These are phyloP conservation scores for Russula dissimulans DNA, from an alignment of 768 basidiomycete species.

Conservation along the genomic window DNA sequence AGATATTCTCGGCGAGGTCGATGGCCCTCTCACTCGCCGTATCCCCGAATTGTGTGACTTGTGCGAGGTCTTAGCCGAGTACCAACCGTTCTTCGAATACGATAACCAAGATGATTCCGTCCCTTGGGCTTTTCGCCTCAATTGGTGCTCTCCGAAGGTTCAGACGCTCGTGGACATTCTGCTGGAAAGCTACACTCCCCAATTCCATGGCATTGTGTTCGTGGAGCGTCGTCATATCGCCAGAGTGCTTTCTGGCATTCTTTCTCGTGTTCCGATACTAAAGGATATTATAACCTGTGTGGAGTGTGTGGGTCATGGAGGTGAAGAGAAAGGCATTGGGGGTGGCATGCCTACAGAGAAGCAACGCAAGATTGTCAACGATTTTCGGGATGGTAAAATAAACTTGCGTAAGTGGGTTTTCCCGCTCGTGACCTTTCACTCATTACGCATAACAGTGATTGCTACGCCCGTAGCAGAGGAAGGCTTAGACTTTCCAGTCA, in stretches of 20 bases:
- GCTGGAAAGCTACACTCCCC: conserved; percentile 38
- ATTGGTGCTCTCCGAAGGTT: conserved; percentile 71
- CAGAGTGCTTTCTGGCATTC: conserved; percentile 51
- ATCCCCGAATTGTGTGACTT: conserved; percentile 29
- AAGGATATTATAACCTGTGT: conserved; percentile 48
- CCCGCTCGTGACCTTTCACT: background rate
- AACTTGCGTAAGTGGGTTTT: conserved; percentile 52
- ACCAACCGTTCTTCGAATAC: conserved; percentile 32
- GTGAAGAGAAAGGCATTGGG: conserved; percentile 30
- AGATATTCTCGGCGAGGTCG: background rate
- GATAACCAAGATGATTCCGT: conserved; percentile 35
- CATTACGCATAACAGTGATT: conserved; percentile 39
- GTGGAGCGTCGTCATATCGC: conserved; percentile 82
- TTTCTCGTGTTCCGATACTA: conserved; percentile 52
- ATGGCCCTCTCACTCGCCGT: background rate
- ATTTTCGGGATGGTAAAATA: conserved; percentile 55
- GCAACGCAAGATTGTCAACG: conserved; percentile 50
- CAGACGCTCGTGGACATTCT: conserved; percentile 53
- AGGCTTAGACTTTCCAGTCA: conserved; percentile 80
- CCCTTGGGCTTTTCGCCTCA: conserved; percentile 26
- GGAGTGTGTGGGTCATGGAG: conserved; percentile 59
- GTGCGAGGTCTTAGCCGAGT: conserved; percentile 39
- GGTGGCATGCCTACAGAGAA: conserved; percentile 44
- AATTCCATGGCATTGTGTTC: conserved; percentile 80
- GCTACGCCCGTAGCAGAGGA: conserved; percentile 88